Evolutionary conservation across 805 yeast species (phyloP).

Genomic region (Citeromyces matritensis): DNA sequence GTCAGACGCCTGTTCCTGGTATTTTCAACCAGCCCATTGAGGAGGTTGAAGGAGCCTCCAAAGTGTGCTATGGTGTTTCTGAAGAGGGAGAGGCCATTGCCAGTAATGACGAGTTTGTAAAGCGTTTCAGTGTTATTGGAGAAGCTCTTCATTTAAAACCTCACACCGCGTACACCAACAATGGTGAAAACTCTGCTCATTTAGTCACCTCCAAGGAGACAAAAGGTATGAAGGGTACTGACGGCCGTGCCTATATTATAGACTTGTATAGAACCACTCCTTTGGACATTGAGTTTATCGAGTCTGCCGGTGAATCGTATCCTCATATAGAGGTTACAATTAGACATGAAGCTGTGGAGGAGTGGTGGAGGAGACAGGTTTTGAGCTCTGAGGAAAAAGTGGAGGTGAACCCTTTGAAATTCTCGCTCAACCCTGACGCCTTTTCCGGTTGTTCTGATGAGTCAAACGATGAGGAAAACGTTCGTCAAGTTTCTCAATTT

Average conservation of each 20-base stretch:
- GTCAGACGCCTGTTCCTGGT: slow-evolving; percentile 96
- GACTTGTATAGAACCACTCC: slow-evolving; percentile 82
- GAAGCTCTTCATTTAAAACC: slow-evolving; percentile 67
- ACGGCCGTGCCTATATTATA: slow-evolving; percentile 69
- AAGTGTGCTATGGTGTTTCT: slow-evolving; percentile 62
- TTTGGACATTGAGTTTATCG: slow-evolving; percentile 64
- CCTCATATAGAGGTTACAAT: slow-evolving; percentile 73
- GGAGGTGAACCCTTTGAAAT: slow-evolving; percentile 33
- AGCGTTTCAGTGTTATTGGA: slow-evolving; percentile 43
- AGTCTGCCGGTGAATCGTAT: slow-evolving; percentile 39
- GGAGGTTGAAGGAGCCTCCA: slow-evolving; percentile 17
- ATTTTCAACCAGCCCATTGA: slow-evolving; percentile 36
- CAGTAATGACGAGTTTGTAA: slow-evolving; percentile 34
- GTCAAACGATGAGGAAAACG: slow-evolving; percentile 35
- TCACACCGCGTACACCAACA: slow-evolving; percentile 38
- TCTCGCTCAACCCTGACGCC: slow-evolving; percentile 70
- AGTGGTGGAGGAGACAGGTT: slow-evolving; percentile 71
- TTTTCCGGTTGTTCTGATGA: slow-evolving; percentile 31
- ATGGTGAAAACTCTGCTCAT: slow-evolving; percentile 25
- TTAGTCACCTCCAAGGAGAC: slow-evolving; percentile 61
- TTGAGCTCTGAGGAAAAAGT: slow-evolving; percentile 13
- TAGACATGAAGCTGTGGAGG: slow-evolving; percentile 80
- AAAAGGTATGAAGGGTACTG: slow-evolving; percentile 78
- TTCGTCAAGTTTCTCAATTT: slow-evolving; percentile 54
- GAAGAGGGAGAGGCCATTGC: slow-evolving; percentile 40